Evolutionary conservation across 2,329 filamentous ascomycete species (phyloP).

Genomic region (Drechslerella dactyloides): DNA sequence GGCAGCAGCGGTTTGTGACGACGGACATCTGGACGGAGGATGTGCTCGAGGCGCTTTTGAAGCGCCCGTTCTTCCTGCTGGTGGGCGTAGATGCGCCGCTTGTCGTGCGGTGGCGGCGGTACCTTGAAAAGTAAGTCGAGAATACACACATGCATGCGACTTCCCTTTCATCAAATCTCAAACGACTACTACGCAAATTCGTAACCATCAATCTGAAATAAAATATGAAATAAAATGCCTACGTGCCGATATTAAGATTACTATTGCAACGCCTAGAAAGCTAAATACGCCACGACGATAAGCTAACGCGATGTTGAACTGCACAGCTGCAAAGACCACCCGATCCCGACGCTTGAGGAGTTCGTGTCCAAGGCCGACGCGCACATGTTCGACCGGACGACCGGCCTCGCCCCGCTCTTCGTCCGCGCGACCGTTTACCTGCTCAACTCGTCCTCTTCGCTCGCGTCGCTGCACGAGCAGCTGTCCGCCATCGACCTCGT

Average conservation of each 20-base stretch:
- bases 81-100: slow-evolving; percentile 91
- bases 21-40: slow-evolving; percentile 78
- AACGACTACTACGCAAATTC: not conserved
- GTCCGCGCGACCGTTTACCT: slow-evolving; percentile 82
- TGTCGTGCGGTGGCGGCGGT: slow-evolving; percentile 80
- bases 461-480: slow-evolving; percentile 74
- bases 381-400: slow-evolving; percentile 72
- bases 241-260: not conserved
- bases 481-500: slow-evolving; percentile 77
- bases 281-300: too few species aligned
- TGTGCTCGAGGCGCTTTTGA: slow-evolving; percentile 75
- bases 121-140: slow-evolving; percentile 64
- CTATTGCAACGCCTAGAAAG: not conserved
- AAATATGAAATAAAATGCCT: not conserved
- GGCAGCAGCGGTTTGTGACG: slow-evolving; percentile 83
- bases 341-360: slow-evolving; percentile 61
- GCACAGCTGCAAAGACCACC: slow-evolving; percentile 45
- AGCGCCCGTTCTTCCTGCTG: slow-evolving; percentile 89
- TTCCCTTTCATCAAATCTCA: not conserved
- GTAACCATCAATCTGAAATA: not conserved
- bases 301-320: not conserved
- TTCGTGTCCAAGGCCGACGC: slow-evolving; percentile 70
- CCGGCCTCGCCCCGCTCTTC: slow-evolving; percentile 76
- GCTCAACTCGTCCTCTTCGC: slow-evolving; percentile 78
- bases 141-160: not conserved